Evolutionary conservation across 2,329 filamentous ascomycete genomes (phyloP), one percentile per base, ranked within the genome.

Genomic region (Ceratocystis huliohia): DNA sequence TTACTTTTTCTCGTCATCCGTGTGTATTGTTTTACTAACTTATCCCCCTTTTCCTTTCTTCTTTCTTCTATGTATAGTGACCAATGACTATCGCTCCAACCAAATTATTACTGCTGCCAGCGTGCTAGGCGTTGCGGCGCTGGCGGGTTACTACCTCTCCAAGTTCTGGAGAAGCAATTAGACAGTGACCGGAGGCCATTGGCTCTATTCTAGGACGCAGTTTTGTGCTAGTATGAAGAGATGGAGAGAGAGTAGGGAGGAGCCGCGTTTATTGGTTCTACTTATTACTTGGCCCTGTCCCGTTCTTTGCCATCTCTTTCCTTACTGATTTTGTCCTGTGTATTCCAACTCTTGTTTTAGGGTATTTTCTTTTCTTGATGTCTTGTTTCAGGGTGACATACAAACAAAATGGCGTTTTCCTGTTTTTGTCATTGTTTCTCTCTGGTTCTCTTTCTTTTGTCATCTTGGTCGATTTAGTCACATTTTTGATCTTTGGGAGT

Each of bases 91-190:
- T 13, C 20, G 73, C 41, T 72, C 73, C 25, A 73, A 72, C 66
- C 74, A 72, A 28, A 70, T 73, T 15, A 66, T 76, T 61, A 69
- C 74, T 6, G 71, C 73, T 44, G 75, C 74, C 17, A 74, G 75
- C 17, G 69, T 75, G 20, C 67, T 78, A 59, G 77, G 76, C n/a
- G 69, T 73, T 8, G 72, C 72, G 41, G 77, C 76, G 5, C 70
- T 78, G 66, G 75, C 74, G n/a, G 75, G 74, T 25, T 59, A 76
- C 46, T 77, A 65, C 30, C 20, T 67, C n/a, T 67, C 66, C 63
- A 67, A 67, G 63, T 67, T 65, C 63, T 67, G 66, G 66, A 67
- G 63, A 63, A 65, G 37, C 10, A 41, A 15, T 3, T 41, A 41
- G 13, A 41, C 13, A 3, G 10, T 41, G 10, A 41, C 13, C 37